Base-by-base conservation (phyloP, 495 filamentous ascomycete genomes). In the Aspergillus coremiiformis region DNA sequence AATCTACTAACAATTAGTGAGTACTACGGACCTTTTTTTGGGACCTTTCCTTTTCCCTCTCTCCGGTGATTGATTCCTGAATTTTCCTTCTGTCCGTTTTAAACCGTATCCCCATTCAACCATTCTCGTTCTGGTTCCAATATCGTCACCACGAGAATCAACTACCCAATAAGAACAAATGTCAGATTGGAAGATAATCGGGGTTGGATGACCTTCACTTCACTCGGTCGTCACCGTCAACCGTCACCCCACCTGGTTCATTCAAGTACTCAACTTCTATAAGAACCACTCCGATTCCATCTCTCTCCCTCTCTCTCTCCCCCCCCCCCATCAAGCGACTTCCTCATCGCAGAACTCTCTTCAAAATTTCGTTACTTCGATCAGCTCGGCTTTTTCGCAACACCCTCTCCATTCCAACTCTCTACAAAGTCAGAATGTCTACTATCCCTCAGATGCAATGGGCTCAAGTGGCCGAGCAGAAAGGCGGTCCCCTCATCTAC, bases 391-490 rank as follows among this genome's bases (percentile, higher is more conserved):
- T 15, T 15, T 15, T 8, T 27, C 17, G 14, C 39, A 12, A 26
- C 12, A 46, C 29, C 20, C 9, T 23, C 19, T 15, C 32, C 44
- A 23, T 33, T 1, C 21, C 10, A 35, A 15, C 8, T 9, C 4
- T 32, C 15, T 19, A 9, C 37, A 49, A 32, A 22, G 20, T 9
- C 43, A 46, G 58, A 39, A 69, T 69, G 64, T 56, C 67, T 17
- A n/a, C n/a, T n/a, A 66, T 95, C 59, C 89, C 89, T 27, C 78
- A 76, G 27, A 82, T 79, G 63, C 90, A 96, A 75, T 88, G 82
- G 88, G 90, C 90, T 8, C 86, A 91, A 67, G 87, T 96, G 49
- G 78, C 89, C 56, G 85, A 94, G 65, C 78, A 86, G 70, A 78
- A 76, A 26, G 87, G 87, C 54, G 85, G 83, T 15, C 86, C 84